Percentiles rank a stretch among this genome's conserved stretches.
phyloP scores from a whole-genome alignment of 495 filamentous ascomycete species.

The Aspergillus haitiensis region DNA sequence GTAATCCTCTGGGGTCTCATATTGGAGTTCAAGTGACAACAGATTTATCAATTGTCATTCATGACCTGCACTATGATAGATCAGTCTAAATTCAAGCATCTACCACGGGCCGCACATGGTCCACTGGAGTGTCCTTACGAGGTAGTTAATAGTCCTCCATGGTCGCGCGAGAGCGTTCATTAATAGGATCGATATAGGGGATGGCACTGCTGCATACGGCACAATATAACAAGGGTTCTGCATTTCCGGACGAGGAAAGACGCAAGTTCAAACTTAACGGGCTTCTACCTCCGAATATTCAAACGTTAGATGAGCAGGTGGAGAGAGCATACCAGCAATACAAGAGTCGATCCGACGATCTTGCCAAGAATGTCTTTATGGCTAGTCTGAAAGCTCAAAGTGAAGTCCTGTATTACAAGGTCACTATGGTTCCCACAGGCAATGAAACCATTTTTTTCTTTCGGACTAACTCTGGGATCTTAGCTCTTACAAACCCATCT shows the following conservation, averaged over 20 bases:
- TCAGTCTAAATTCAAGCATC: conserved; percentile 52
- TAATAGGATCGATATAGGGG: not conserved
- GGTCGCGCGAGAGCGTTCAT: no score
- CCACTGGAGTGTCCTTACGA: conserved; percentile 39
- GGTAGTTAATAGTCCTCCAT: conserved; percentile 20
- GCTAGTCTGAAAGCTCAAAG: conserved; percentile 80
- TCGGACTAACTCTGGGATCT: not conserved
- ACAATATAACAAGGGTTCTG: conserved; percentile 73
- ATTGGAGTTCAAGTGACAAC: no score
- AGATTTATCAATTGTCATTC: no score
- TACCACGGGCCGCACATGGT: conserved; percentile 63
- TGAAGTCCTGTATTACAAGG: conserved; percentile 72
- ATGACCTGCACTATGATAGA: not conserved
- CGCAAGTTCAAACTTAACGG: conserved; percentile 67
- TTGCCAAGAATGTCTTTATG: conserved; percentile 83
- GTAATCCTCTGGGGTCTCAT: no score
- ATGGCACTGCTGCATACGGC: not conserved
- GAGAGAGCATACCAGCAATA: conserved; percentile 82
- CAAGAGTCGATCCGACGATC: conserved; percentile 52
- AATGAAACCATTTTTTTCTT: not conserved
- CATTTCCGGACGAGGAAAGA: conserved; percentile 68
- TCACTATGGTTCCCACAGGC: conserved; percentile 22
- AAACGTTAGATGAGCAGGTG: conserved; percentile 79
- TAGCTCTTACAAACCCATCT: conserved; percentile 64
- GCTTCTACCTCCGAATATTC: conserved; percentile 67